Evolutionary conservation across 1,139 yeast genomes (phyloP), one percentile per base, ranked within the genome.

Genomic region (Saccharomyces pastorianus): DNA sequence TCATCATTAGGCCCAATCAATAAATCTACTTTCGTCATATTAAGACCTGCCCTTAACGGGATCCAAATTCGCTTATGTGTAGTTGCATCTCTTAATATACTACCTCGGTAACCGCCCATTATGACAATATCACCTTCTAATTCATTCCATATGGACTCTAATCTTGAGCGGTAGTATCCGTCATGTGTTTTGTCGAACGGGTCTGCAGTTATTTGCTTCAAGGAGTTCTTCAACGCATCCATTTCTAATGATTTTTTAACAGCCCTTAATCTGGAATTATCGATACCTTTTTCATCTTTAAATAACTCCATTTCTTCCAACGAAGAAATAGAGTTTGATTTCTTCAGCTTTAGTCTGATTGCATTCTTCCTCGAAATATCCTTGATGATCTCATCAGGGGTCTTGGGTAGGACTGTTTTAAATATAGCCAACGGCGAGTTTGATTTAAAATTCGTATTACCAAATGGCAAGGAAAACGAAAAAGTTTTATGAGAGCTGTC

Each of bases 61-160:
- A 90, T 81, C 97, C 97, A 90, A 1, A 87, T 80, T 51, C 93
- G 74, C 57, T 84, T 80, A 17, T 76, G 72, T 0, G 95, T 84
- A 34, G 74, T 75, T 0, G 80, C 65, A 63, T 88, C 95, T 49
- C 95, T 70, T 53, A 90, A 70, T n/a, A 85, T 79, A 29, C 90
- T 83, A 1, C 97, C 97, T 63, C 97, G 75, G 68, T 87, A 90
- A 0, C 97, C 97, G 2, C 97, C 96, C 70, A 90, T 58, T 1
- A 90, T 75, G 1, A 90, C 81, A 1, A 90, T 77, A 63, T 89
- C 89, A 2, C 96, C 96, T 20, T 81, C 83, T 1, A 88, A 64
- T 31, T 79, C 79, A 49, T 76, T 74, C 71, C 71, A 78, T 2
- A 76, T 68, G 0, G 72, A 60, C 6, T 69, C 66, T 4, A 70